Percentiles rank a stretch among this genome's conserved stretches.
Conservation (phyloP, 2,329 filamentous ascomycete species). For the Ascochyta pisi region DNA sequence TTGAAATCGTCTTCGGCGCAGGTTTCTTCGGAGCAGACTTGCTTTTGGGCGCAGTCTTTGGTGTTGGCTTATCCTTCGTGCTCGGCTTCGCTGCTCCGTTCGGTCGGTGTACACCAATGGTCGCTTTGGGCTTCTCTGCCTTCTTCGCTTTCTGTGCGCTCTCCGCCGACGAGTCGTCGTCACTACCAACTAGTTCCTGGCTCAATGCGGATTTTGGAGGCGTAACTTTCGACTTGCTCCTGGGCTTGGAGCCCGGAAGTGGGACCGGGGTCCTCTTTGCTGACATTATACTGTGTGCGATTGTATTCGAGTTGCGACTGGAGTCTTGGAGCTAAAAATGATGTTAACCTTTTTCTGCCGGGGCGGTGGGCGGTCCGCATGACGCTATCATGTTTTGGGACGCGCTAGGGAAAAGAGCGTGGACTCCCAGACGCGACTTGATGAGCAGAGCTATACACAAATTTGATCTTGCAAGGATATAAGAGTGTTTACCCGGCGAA, state of each 20-base stretch:
- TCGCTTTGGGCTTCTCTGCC: slow-evolving; percentile 32
- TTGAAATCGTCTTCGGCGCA: slow-evolving; percentile 32
- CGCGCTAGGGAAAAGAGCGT: slow-evolving; percentile 26
- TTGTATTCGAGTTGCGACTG: slow-evolving; percentile 21
- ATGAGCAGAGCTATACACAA: neutral
- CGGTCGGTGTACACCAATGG: slow-evolving; percentile 41
- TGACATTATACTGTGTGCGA: slow-evolving; percentile 41
- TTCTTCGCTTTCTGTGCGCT: slow-evolving; percentile 22
- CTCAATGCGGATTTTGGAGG: slow-evolving; percentile 40
- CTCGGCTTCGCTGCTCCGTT: slow-evolving; percentile 34
- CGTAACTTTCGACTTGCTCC: slow-evolving; percentile 28
- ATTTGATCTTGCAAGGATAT: neutral
- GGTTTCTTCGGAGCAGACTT: slow-evolving; percentile 25
- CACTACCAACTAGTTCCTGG: slow-evolving; percentile 45
- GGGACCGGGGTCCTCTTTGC: slow-evolving; percentile 45
- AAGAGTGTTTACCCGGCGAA: no score
- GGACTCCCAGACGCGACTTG: slow-evolving; percentile 13
- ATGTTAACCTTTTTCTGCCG: slow-evolving; percentile 43
- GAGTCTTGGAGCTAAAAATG: slow-evolving; percentile 24
- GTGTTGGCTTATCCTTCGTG: slow-evolving; percentile 19
- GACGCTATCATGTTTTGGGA: slow-evolving; percentile 12
- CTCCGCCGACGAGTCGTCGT: slow-evolving; percentile 41
- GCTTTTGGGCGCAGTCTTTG: slow-evolving; percentile 22
- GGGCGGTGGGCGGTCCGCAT: neutral
- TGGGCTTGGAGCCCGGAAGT: slow-evolving; percentile 39